Base-by-base conservation (phyloP, 2,329 filamentous ascomycete species). In the Aureobasidium sp. region DNA sequence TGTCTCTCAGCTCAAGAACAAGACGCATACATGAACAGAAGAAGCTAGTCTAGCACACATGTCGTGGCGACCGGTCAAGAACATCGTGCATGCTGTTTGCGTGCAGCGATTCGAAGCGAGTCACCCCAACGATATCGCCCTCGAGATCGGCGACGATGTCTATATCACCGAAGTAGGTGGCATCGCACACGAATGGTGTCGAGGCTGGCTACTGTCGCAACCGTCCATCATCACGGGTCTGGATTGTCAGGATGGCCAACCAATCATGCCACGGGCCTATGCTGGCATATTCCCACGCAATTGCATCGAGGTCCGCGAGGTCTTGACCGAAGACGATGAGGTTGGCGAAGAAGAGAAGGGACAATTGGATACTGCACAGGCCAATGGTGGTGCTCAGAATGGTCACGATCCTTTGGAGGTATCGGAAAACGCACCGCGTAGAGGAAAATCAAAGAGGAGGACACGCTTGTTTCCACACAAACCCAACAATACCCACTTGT, bases 131-230 rank as follows among this genome's bases (percentile, higher is more conserved):
- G 94, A 99, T 76, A 86, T 99, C 25, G 94, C 95, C 10, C 87
- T 99, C 73, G 92, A 99, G 76, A 90, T 99, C 66, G 94, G 94
- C 74, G 94, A 99, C 82, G 94, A 99, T 77, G 81, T 99, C 66
- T 99, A 99, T 78, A 95, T 99, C 67, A 97, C 99, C 72, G 93
- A 97, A 77, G 91, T 97, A 77, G 95, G 93, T 42, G 88, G 91
- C 27, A 76, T 73, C 41, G 85, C 96, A 76, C 90, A 89, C 69
- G 85, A 90, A 73, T 99, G 94, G 95, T 89, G 93, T 75, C 88
- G 94, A 60, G 94, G 94, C 63, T 99, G 99, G 76, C 82, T 99
- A 63, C 89, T 99, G 67, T 91, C 94, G 65, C 93, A 94, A 58
- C 94, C 94, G 25, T 96, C 91, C 68, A 79, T 99, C 72, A 84